A percentile compares a stretch with the other conserved stretches of the same genome.
These are phyloP conservation scores for Pseudovirgaria hyperparasitica DNA, from an alignment of 2,329 filamentous ascomycete genomes.

Conservation along the genomic window DNA sequence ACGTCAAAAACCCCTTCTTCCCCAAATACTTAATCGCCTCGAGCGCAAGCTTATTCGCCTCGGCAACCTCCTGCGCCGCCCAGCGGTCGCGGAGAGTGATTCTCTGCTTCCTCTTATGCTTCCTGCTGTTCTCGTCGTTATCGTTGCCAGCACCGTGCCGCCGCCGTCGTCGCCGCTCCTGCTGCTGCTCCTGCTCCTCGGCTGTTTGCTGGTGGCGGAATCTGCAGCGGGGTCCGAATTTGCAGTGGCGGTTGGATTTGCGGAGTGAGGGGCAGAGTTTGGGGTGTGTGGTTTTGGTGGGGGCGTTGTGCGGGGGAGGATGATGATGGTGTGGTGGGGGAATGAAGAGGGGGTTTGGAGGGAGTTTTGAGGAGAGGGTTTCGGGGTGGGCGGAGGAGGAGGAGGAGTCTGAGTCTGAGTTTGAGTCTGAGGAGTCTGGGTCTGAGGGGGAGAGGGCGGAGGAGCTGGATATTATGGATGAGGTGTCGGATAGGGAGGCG, in stretches of 20 bases:
- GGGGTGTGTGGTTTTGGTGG: too few species aligned
- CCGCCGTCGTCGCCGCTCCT: too few species aligned
- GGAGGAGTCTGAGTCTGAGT: slow-evolving; percentile 10
- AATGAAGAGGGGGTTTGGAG: slow-evolving; percentile 1
- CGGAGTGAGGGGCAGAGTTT: too few species aligned
- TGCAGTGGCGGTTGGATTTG: slow-evolving; percentile 17
- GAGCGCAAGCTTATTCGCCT: slow-evolving; percentile 28
- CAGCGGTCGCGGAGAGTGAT: slow-evolving; percentile 7
- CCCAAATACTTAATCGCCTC: slow-evolving; percentile 35
- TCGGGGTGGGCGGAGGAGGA: slow-evolving; percentile 22
- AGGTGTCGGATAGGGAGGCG: too few species aligned
- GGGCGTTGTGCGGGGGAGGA: slow-evolving; percentile 3
- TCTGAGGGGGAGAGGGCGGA: slow-evolving; percentile 8
- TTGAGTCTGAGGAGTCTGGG: slow-evolving; percentile 11
- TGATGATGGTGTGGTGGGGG: slow-evolving; percentile 7
- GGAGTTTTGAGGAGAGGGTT: slow-evolving; percentile 22
- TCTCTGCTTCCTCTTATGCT: slow-evolving; percentile 2
- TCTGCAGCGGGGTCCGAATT: neutral
- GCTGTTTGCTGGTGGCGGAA: too few species aligned
- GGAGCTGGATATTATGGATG: slow-evolving; percentile 20
- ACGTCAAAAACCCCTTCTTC: slow-evolving; percentile 28
- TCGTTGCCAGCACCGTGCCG: too few species aligned
- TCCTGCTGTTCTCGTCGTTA: too few species aligned
- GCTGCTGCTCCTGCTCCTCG: too few species aligned
- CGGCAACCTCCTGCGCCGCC: slow-evolving; percentile 33